Evolutionary conservation across 768 basidiomycete species (phyloP), one percentile per base, ranked within the genome.

Genomic region (Mrakia hoshinonis): DNA sequence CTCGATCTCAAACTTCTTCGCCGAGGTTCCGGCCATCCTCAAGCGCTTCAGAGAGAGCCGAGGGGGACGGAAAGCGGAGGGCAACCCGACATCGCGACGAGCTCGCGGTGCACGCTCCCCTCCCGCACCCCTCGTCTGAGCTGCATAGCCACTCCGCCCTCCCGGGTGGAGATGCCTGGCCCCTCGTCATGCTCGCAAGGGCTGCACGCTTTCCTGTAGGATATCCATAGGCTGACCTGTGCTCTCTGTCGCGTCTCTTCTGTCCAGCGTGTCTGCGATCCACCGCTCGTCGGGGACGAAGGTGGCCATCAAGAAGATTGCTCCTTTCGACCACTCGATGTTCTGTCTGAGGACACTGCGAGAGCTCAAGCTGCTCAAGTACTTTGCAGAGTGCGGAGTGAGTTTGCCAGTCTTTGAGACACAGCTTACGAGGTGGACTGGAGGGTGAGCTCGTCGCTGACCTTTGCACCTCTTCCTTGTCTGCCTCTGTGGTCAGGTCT

Each of bases 251-350:
- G 5, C 7, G 18, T 36, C 18, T 68, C 4, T 13, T 39, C 20
- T 36, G n/a, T 20, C 31, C 54, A 72, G 70, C 20, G 65, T 73
- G 11, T 73, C 72, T 1, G 92, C 92, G 15, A 80, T 90, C 11
- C 91, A 95, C 78, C 79, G 84, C 67, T 85, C 89, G 0, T 88
- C 88, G 0, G 86, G 87, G 54, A 85, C 89, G 51, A 90, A 87
- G 81, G 94, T 98, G 62, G 94, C 94, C 43, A 96, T 97, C 79
- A 97, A 97, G 81, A 89, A 73, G 63, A 96, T 98, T 79, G 87
- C 89, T 0, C 94, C 94, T 0, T 96, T 97, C 76, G 92, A 93
- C 79, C 92, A 95, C 68, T 72, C 76, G 29, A 78, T 80, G 75
- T 93, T 93, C 79, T 90, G 89, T 77, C 84, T 93, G 5, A 81